Base-by-base conservation (phyloP, 495 filamentous ascomycete species). In the Talaromyces proteolyticus region DNA sequence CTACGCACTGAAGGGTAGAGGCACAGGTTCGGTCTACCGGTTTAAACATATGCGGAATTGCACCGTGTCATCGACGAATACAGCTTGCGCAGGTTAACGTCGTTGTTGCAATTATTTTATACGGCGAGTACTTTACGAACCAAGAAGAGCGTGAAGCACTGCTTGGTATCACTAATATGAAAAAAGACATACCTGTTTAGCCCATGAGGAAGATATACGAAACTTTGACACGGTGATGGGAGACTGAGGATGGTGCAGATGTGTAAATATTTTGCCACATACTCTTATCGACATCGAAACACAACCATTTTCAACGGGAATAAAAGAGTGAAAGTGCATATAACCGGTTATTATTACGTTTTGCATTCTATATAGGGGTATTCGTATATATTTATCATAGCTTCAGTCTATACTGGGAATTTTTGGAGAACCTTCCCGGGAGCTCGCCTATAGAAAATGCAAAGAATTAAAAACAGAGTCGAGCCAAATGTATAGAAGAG, bases 111-210 rank as follows among this genome's bases (percentile, higher is more conserved):
- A 57, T 59, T 12, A 59, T 41, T 1, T 34, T 62, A 0, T 65
- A 60, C 22, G 61, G 61, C 0, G 58, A 60, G 12, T 64, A 64
- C 18, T 64, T 64, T 22, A 61, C 58, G 2, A 53, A 58, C 6
- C 53, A 12, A 2, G 55, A 49, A 4, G 61, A 64, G 18, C 49
- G 61, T 6, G 50, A 60, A 3, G 59, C 61, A 10, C 38, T 59
- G 1, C 14, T 59, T 25, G 57, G 50, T 4, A 54, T 59, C 12
- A 59, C 56, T 3, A 39, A 56, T 14, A 29, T 16, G 18, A 56
- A 53, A 6, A 54, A 47, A 25, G 51, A 53, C 5, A 23, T 59
- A 3, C 40, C 51, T 52, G 53, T 51, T 1, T 59, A 53, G 57
- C 53, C 57, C 1, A 53, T 59, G 53, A 40, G 40, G 19, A 59